A percentile compares a stretch with the other conserved stretches of the same genome.
phyloP scores from a whole-genome alignment of 371 early-diverging fungal species.

The Lichtheimia ramosa region DNA sequence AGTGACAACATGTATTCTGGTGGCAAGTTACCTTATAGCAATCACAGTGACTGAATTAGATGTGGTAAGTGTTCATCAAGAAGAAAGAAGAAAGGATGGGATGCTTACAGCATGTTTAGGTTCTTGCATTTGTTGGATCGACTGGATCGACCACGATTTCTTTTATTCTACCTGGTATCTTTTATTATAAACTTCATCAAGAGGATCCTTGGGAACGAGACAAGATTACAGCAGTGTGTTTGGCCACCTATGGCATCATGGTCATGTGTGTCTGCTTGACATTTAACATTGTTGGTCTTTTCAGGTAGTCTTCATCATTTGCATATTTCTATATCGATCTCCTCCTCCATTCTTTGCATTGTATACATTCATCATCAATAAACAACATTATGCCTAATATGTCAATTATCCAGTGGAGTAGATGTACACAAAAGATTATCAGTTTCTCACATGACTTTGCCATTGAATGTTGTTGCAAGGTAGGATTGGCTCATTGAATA shows the following conservation, averaged over 20 bases:
- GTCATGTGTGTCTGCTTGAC: conserved; percentile 5
- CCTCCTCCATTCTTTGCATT: no score
- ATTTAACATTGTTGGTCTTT: background rate
- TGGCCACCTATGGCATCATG: background rate
- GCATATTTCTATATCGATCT: no score
- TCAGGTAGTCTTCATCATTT: background rate
- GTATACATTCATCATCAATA: no score
- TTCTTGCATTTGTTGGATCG: conserved; percentile 5
- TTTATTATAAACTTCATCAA: conserved; percentile 3
- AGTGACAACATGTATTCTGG: conserved; percentile 71
- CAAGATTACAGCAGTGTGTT: background rate
- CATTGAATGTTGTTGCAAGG: no score
- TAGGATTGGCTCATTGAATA: no score
- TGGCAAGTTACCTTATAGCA: conserved; percentile 71
- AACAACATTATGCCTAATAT: no score
- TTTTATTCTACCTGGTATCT: conserved; percentile 1
- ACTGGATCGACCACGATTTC: conserved; percentile 5
- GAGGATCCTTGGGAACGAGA: background rate
- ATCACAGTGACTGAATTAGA: conserved; percentile 76
- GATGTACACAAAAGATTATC: no score
- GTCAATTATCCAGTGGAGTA: no score
- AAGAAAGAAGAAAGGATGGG: background rate
- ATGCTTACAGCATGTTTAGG: background rate
- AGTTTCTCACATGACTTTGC: no score
- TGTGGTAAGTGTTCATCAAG: conserved; percentile 52